These are phyloP conservation scores for Immersiella caudata DNA, from an alignment of 495 filamentous ascomycete species.

Conservation along the genomic window DNA sequence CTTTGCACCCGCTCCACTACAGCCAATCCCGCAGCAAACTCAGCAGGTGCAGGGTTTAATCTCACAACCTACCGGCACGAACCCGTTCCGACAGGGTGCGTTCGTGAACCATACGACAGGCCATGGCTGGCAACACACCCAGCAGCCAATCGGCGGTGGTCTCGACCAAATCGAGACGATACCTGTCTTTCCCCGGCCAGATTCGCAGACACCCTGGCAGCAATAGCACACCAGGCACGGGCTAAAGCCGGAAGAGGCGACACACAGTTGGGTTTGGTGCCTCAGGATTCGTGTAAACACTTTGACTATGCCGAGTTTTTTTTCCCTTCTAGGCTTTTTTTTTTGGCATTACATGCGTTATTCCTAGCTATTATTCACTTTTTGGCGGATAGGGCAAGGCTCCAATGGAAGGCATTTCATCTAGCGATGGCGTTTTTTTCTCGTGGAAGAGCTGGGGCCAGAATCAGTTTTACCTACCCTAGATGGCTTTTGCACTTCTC, in stretches of 20 bases:
- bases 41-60: conserved; percentile 42
- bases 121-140: conserved; percentile 78
- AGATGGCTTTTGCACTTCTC: not conserved
- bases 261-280: not conserved
- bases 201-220: conserved; percentile 57
- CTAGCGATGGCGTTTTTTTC: conserved; percentile 10
- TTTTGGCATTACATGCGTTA: conserved; percentile 20
- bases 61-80: conserved; percentile 81
- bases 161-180: conserved; percentile 78
- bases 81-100: conserved; percentile 87
- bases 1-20: conserved; percentile 44
- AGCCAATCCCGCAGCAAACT: conserved; percentile 34
- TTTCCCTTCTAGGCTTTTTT: not conserved
- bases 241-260: not conserved
- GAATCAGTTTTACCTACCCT: conserved; percentile 3
- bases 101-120: conserved; percentile 89
- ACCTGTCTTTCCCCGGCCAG: conserved; percentile 84
- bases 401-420: conserved; percentile 18
- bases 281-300: conserved; percentile 1
- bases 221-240: conserved; percentile 33
- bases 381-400: not conserved
- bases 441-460: not conserved
- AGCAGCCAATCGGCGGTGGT: conserved; percentile 83
- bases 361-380: conserved; percentile 5
- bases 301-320: not conserved